phyloP scores from a whole-genome alignment of 768 basidiomycete genomes.

The Candolleomyces aberdarensis region DNA sequence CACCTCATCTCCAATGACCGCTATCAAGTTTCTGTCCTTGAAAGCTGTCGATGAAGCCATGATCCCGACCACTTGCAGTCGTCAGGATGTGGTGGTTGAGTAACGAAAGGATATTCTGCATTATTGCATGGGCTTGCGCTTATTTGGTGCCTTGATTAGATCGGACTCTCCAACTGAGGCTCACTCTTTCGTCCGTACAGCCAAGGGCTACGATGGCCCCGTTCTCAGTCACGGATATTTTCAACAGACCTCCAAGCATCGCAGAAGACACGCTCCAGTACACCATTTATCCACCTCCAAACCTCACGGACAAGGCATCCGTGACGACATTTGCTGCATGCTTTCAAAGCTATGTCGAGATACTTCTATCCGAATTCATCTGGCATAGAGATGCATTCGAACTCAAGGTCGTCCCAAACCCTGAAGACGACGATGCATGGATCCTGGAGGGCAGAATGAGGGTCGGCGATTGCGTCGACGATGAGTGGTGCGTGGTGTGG shows the following conservation, averaged over 20 bases:
- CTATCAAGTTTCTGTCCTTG: slow-evolving; percentile 85
- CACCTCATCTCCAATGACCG: slow-evolving; percentile 98
- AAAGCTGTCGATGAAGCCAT: slow-evolving; percentile 55
- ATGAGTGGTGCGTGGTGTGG: slow-evolving; percentile 97
- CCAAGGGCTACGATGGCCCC: not conserved
- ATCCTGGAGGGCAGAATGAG: slow-evolving; percentile 81
- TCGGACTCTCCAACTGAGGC: not conserved
- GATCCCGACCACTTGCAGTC: too few species aligned
- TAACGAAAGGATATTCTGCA: not conserved
- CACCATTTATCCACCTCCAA: slow-evolving; percentile 58
- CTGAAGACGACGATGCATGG: slow-evolving; percentile 36
- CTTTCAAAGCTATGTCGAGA: slow-evolving; percentile 55
- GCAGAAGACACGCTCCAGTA: slow-evolving; percentile 86
- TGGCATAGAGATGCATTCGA: slow-evolving; percentile 88
- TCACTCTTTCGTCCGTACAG: slow-evolving; percentile 3
- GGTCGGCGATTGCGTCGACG: slow-evolving; percentile 95
- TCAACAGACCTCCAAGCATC: slow-evolving; percentile 73
- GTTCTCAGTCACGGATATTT: slow-evolving; percentile 51
- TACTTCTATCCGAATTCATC: slow-evolving; percentile 55
- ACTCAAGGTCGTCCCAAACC: slow-evolving; percentile 58
- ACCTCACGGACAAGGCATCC: slow-evolving; percentile 55
- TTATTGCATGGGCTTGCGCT: not conserved
- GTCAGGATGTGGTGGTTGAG: not conserved
- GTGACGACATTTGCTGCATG: slow-evolving; percentile 66
- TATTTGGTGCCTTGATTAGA: slow-evolving; percentile 6